Conservation (phyloP, 768 basidiomycete species). For the Kwoniella pini region DNA sequence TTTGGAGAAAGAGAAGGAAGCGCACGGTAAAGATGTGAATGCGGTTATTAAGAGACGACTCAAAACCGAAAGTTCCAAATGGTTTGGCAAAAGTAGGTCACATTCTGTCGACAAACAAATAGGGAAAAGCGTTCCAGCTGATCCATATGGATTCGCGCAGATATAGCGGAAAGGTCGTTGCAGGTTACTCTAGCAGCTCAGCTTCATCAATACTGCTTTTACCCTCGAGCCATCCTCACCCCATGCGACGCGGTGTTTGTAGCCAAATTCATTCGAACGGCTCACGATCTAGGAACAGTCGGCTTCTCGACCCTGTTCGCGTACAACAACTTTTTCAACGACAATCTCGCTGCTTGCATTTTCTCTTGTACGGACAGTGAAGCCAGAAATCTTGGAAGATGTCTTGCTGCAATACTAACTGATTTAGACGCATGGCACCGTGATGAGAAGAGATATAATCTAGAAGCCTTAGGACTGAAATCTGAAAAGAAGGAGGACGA, state of each 20-base stretch:
- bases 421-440: slow-evolving; percentile 79
- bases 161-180: slow-evolving; percentile 29
- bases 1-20: slow-evolving; percentile 38
- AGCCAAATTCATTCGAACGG: slow-evolving; percentile 80
- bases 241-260: slow-evolving; percentile 97
- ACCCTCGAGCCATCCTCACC: slow-evolving; percentile 87
- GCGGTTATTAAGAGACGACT: slow-evolving; percentile 32
- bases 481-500: slow-evolving; percentile 55
- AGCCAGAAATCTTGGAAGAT: slow-evolving; percentile 94
- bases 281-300: slow-evolving; percentile 85
- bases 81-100: slow-evolving; percentile 49
- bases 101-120: not conserved
- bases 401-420: slow-evolving; percentile 73
- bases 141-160: slow-evolving; percentile 5
- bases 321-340: slow-evolving; percentile 82
- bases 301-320: slow-evolving; percentile 82
- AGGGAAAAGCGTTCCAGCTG: not conserved
- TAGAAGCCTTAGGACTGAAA: slow-evolving; percentile 66
- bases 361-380: slow-evolving; percentile 96
- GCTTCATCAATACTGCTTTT: slow-evolving; percentile 78
- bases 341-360: slow-evolving; percentile 77
- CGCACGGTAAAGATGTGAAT: slow-evolving; percentile 35
- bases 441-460: slow-evolving; percentile 61
- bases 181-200: slow-evolving; percentile 26
- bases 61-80: slow-evolving; percentile 36